Conservation (phyloP, 805 yeast species). For the Saccharomycopsis javanensis region DNA sequence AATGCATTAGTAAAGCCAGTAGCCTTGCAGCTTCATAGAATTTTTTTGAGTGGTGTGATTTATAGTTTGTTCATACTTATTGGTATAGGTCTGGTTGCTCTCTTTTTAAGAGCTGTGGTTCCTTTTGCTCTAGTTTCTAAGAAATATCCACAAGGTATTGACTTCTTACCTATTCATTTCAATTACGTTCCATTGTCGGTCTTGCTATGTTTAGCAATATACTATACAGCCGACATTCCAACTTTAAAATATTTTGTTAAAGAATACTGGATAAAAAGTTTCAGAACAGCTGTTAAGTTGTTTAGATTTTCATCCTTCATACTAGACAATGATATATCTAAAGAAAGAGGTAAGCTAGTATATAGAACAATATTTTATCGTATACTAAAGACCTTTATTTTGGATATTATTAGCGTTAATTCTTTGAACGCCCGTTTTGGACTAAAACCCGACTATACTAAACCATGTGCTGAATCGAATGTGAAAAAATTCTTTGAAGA, state of each 20-base stretch:
- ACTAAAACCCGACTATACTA: constrained; percentile 41
- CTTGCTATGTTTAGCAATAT: constrained; percentile 9
- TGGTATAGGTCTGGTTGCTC: constrained; percentile 65
- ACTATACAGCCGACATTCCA: constrained; percentile 11
- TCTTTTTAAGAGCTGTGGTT: constrained; percentile 33
- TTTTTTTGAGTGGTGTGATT: constrained; percentile 61
- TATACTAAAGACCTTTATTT: constrained; percentile 25
- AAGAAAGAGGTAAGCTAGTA: constrained; percentile 60
- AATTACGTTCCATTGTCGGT: constrained; percentile 5
- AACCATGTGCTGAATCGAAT: constrained; percentile 43
- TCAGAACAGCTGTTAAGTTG: constrained; percentile 42
- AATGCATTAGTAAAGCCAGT: constrained; percentile 80
- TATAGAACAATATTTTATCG: constrained; percentile 37
- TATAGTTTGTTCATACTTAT: constrained; percentile 62
- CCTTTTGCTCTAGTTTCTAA: constrained; percentile 24
- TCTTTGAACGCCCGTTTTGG: neutral
- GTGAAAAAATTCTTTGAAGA: constrained; percentile 36
- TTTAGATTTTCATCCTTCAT: constrained; percentile 79
- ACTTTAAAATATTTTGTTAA: constrained; percentile 30
- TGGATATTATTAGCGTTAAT: constrained; percentile 28
- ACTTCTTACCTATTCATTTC: constrained; percentile 21
- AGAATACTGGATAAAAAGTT: constrained; percentile 53
- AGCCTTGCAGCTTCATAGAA: constrained; percentile 59
- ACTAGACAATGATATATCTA: constrained; percentile 47
- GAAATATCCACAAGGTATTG: constrained; percentile 19